Evolutionary conservation across 2,329 filamentous ascomycete species (phyloP).

Genomic region (Myriangium duriaei): DNA sequence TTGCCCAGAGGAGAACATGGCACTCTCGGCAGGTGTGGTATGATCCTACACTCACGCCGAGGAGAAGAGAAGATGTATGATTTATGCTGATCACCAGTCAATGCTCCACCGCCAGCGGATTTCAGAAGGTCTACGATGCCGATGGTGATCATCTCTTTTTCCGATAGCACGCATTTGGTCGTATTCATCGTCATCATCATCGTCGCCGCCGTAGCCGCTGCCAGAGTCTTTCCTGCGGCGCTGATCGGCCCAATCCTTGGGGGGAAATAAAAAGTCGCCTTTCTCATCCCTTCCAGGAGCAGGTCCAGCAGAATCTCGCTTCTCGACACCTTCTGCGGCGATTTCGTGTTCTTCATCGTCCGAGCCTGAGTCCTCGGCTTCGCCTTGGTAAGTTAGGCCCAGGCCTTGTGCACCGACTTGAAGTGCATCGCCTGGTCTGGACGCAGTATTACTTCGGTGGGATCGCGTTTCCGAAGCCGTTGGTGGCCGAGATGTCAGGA

Average conservation of each 20-base stretch:
- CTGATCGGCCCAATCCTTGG: conserved; percentile 2
- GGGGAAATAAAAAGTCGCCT: conserved; percentile 5
- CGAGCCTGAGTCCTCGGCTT: background rate
- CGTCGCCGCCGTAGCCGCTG: conserved; percentile 1
- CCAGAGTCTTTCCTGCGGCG: background rate
- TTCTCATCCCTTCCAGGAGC: conserved; percentile 1
- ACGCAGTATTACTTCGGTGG: background rate
- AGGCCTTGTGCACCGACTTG: background rate
- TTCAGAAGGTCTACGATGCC: background rate
- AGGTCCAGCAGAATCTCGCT: conserved; percentile 6
- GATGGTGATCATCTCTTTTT: background rate
- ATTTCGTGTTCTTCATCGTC: conserved; percentile 1
- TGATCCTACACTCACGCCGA: too few species aligned
- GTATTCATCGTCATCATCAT: background rate
- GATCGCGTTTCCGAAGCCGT: background rate
- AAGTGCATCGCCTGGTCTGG: background rate
- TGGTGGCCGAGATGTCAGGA: background rate
- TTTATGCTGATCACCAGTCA: background rate
- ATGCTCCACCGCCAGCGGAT: background rate
- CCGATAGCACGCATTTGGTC: background rate
- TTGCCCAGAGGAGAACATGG: too few species aligned
- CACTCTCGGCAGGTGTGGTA: too few species aligned
- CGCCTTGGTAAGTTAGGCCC: conserved; percentile 1
- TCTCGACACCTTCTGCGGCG: conserved; percentile 1
- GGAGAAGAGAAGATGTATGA: too few species aligned